phyloP scores from a whole-genome alignment of 2,329 filamentous ascomycete species.

The Amauroascus niger region DNA sequence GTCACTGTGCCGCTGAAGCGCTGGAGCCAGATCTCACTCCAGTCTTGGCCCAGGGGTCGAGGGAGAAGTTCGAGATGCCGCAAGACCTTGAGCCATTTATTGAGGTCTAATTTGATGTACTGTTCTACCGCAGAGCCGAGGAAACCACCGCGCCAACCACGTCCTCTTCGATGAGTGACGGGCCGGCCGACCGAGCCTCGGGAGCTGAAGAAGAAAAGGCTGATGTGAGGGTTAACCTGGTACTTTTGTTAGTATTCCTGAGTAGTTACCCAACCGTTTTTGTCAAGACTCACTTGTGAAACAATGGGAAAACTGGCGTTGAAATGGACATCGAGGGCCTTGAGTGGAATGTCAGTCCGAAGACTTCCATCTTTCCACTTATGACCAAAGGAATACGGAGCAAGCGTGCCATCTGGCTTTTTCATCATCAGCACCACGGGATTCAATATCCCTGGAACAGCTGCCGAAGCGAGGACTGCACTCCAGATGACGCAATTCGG shows the following conservation, averaged over 20 bases:
- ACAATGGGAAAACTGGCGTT: conserved; percentile 97
- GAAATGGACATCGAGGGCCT: conserved; percentile 89
- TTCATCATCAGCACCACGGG: conserved; percentile 91
- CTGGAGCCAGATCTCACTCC: conserved; percentile 94
- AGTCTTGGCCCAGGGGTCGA: conserved; percentile 84
- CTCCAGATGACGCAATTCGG: conserved; percentile 99
- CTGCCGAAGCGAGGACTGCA: conserved; percentile 85
- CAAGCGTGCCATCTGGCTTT: conserved; percentile 62
- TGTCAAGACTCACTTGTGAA: conserved; percentile 39
- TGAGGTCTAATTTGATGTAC: conserved; percentile 90
- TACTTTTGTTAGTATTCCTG: conserved; percentile 26
- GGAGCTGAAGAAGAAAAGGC: conserved; percentile 96
- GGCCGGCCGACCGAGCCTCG: conserved; percentile 84
- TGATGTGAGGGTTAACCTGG: conserved; percentile 93
- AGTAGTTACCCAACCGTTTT: neutral
- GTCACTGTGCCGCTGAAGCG: conserved; percentile 91
- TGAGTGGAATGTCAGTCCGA: conserved; percentile 89
- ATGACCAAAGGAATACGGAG: conserved; percentile 91
- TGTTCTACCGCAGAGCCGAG: conserved; percentile 86
- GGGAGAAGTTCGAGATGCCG: conserved; percentile 86
- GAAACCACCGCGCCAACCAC: conserved; percentile 93
- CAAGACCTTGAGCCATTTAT: conserved; percentile 94
- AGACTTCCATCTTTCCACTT: conserved; percentile 98
- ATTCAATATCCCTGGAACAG: conserved; percentile 91
- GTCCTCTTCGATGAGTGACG: conserved; percentile 84